phyloP scores from a whole-genome alignment of 1,284 basidiomycete species.

The Hemileia vastatrix region DNA sequence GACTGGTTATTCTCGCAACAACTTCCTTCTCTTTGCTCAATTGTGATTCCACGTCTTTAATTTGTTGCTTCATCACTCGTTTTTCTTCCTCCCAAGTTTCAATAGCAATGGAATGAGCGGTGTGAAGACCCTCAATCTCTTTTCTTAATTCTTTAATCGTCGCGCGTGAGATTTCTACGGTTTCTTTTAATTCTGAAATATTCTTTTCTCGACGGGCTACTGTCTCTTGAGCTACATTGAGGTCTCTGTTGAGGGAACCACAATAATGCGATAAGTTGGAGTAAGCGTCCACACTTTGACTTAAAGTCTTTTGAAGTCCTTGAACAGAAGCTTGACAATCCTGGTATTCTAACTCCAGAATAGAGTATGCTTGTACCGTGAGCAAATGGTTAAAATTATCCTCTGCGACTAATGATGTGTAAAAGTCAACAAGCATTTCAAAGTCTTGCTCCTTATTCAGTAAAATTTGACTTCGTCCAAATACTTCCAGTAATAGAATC shows the following conservation, averaged over 20 bases:
- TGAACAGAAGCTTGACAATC: too few species aligned
- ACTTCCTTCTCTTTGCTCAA: constrained; percentile 9
- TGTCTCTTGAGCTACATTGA: not conserved
- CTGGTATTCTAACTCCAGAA: too few species aligned
- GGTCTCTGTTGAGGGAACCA: not conserved
- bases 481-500: too few species aligned
- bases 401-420: too few species aligned
- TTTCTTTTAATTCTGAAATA: constrained; percentile 1
- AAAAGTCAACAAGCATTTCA: too few species aligned
- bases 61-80: not conserved
- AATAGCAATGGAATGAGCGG: not conserved
- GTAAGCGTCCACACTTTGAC: too few species aligned
- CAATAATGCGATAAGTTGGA: not conserved
- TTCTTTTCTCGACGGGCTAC: not conserved
- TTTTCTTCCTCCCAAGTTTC: constrained; percentile 13
- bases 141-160: not conserved
- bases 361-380: too few species aligned
- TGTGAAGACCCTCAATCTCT: not conserved
- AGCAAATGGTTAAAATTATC: too few species aligned
- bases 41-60: constrained; percentile 6
- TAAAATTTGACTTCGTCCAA: too few species aligned
- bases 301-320: too few species aligned
- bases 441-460: too few species aligned
- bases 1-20: not conserved
- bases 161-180: not conserved